Percentiles rank a stretch among this genome's conserved stretches.
phyloP scores from a whole-genome alignment of 2,329 filamentous ascomycete genomes.

The Calcarisporium arbuscula region DNA sequence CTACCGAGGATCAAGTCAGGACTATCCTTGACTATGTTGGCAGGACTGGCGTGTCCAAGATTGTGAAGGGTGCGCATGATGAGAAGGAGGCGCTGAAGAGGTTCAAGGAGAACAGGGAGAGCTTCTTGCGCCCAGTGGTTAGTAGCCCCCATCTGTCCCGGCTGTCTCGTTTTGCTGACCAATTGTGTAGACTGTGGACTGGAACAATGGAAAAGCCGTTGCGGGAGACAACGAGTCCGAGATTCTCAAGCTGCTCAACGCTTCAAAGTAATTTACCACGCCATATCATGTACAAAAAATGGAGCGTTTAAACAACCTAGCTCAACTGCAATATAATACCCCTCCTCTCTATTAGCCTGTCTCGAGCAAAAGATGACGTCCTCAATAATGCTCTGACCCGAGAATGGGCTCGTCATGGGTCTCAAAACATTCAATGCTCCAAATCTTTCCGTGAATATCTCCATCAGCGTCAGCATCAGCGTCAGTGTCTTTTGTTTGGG shows the following conservation, averaged over 20 bases:
- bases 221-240: slow-evolving; percentile 77
- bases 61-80: slow-evolving; percentile 69
- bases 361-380: too few relatives aligned
- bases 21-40: slow-evolving; percentile 82
- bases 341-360: too few relatives aligned
- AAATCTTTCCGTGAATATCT: too few relatives aligned
- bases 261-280: slow-evolving; percentile 31
- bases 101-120: slow-evolving; percentile 62
- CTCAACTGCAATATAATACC: too few relatives aligned
- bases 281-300: slow-evolving; percentile 12
- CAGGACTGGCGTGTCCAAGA: slow-evolving; percentile 44
- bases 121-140: slow-evolving; percentile 73
- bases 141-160: slow-evolving; percentile 25
- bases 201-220: slow-evolving; percentile 82
- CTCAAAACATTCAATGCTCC: too few relatives aligned
- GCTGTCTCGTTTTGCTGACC: slow-evolving; percentile 3
- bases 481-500: too few relatives aligned
- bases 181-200: slow-evolving; percentile 62
- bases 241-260: slow-evolving; percentile 74
- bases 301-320: too few relatives aligned
- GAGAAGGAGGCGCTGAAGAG: slow-evolving; percentile 73
- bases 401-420: too few relatives aligned
- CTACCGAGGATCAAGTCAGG: slow-evolving; percentile 75
- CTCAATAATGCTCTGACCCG: too few relatives aligned
- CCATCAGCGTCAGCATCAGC: too few relatives aligned